Base-by-base conservation (phyloP, 148 eudicot genomes). In the Beta vulgaris region DNA sequence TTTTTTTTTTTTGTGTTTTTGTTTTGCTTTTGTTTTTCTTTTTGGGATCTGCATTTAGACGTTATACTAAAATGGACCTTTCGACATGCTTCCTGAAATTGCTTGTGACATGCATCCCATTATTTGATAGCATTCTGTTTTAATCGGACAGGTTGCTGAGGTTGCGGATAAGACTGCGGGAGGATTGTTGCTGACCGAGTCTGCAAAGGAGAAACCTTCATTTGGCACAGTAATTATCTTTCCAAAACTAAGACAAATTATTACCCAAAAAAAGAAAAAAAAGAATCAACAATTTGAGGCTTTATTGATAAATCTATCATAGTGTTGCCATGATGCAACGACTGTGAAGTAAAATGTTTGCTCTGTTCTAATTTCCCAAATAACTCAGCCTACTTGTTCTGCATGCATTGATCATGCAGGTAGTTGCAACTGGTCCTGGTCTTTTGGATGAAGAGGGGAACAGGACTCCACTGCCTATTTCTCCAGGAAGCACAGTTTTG, bases 401-500 rank as follows among this genome's bases (percentile, higher is more conserved):
- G 23, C 32, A 21, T 28, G 19, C 14, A 31, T 73, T 72, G 13
- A 49, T 19, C 37, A 7, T 2, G 25, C 85, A 93, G 98, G 88
- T 93, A 68, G 73, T 91, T 77, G 98, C 96, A 32, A 86, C 84
- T 8, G 98, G 98, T 19, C 91, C 96, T 68, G 96, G 98, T 64
- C 76, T 72, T 71, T 82, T 89, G 43, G 90, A 91, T 26, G 92
- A 89, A 64, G 91, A 93, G 68, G 98, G 98, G 32, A 85, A 85
- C 32, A 85, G 93, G 68, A 84, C 73, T 10, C 82, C 93, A 3
- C 64, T 91, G 7, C 79, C 96, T 10, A 81, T 93, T 54, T 80
- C 88, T 32, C 67, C 88, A 6, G 98, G 98, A 59, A 79, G 81
- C 82, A 86, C 92, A 6, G 93, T 93, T 31, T 57, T 93, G 79